Evolutionary conservation across 2,329 filamentous ascomycete genomes (phyloP), one percentile per base, ranked within the genome.

Genomic region (Albophoma yamanashiensis): DNA sequence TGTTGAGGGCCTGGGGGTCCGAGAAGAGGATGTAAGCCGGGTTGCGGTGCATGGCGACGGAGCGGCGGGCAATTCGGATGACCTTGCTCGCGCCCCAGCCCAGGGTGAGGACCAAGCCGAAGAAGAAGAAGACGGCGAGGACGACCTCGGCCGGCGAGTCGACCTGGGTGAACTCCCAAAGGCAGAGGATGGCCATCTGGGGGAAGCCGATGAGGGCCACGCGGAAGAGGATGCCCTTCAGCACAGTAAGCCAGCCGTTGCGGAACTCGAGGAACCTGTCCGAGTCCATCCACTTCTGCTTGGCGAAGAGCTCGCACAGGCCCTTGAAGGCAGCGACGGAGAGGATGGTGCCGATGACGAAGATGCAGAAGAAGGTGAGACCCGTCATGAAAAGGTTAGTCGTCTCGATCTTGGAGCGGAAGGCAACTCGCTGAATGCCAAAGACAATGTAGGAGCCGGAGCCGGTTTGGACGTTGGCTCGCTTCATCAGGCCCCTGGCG

Each of bases 1-100:
- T 96, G 83, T 97, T 96, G 64, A 97, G 83, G 58, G 89, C 88
- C 64, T 91, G 84, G n/a, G 92, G 92, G 69, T 97, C 92, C 2
- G 93, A 96, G 78, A 95, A 97, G 63, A 97, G 86, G 67, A 97
- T 96, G 75, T 97, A 97, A 36, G 92, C 93, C 34, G 93, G 92
- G 77, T 96, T 97, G 77, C 93, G 92, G 81, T 97, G 92, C 85
- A 96, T 91, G 60, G 83, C 76, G 64, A 96, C 89, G 39, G 92
- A 97, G 67, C 91, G 89, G 70, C 91, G 91, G 40, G 92, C 93
- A 64, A 97, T 89, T 59, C 86, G 84, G 67, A 96, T 89, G 64
- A 97, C 91, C 79, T 96, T 97, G 76, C 84, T 88, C 0, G 91
- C 86, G 55, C 92, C 93, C 90, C 91, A 97, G 27, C 77, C 87